Evolutionary conservation across 208 protist genomes (phyloP), one percentile per base, ranked within the genome.

Genomic region (Wallacemonas sp.): DNA sequence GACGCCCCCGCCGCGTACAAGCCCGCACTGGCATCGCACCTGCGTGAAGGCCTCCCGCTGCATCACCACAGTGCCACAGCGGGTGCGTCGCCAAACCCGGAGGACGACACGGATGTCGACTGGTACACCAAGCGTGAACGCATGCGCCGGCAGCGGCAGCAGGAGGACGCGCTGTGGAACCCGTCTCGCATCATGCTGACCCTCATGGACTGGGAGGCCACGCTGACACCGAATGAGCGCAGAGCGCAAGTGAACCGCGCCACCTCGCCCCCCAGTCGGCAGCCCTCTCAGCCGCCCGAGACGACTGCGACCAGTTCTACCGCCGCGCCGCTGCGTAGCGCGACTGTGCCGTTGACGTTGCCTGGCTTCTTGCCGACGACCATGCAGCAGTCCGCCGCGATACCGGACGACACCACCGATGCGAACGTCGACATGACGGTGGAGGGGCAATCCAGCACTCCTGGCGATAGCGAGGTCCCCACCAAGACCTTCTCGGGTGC

Each of bases 171-270:
- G 1, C 58, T 89, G 43, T 92, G 83, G 85, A 80, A 75, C 36
- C 76, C 83, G 30, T 61, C 78, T 4, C 81, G 84, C 1, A 74
- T 96, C 26, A 92, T 96, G 90, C 62, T 74, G 29, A 96, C 87
- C 19, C 73, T 96, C 4, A 80, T 95, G 76, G 72, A 61, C 43
- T 95, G 89, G 89, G 76, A 78, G 17, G 57, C 78, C 4, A 72
- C 76, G 2, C 32, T 58, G n/a, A 58, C 30, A 4, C 30, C 26
- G 5, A 29, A 58, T 3, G 52, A 58, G 52, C 26, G 52, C 8
- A 9, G 6, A 4, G 52, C 52, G 9, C 52, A 58, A 58, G 52
- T 30, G 17, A 58, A 58, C 29, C 52, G 52, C n/a, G 52, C n/a
- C 14, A 29, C 30, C 9, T 2, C 52, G 6, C 17, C 52, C 52